Evolutionary conservation across 2,329 filamentous ascomycete genomes (phyloP).

Genomic region (Biscogniauxia sp.): DNA sequence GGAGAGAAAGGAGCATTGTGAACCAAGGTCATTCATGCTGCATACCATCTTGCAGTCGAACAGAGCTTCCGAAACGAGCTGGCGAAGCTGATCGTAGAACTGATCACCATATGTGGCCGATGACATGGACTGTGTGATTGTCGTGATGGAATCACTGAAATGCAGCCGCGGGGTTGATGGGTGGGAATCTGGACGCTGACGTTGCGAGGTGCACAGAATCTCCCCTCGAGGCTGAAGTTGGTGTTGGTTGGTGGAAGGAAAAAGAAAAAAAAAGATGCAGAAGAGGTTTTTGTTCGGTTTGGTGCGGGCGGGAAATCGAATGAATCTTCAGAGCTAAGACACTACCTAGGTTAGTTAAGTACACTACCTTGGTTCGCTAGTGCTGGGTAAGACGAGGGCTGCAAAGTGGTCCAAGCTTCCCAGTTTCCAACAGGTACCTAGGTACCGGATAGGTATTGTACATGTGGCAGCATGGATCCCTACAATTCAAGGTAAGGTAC

Average conservation of each 20-base stretch:
- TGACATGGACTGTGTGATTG: conserved; percentile 15
- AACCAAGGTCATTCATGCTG: background rate
- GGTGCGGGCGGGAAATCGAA: conserved; percentile 13
- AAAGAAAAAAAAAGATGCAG: conserved; percentile 6
- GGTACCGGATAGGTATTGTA: background rate
- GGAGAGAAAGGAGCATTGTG: background rate
- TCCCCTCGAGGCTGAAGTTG: conserved; percentile 7
- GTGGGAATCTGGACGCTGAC: conserved; percentile 4
- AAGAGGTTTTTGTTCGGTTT: conserved; percentile 4
- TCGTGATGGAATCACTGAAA: background rate
- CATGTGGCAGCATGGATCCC: background rate
- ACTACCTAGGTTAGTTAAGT: background rate
- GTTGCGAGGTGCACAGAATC: conserved; percentile 4
- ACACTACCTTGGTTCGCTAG: too few species aligned
- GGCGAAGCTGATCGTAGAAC: conserved; percentile 22
- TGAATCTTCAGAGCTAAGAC: background rate
- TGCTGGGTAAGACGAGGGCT: background rate
- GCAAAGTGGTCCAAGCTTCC: conserved; percentile 16
- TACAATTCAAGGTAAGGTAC: too few species aligned
- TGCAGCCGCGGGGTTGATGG: background rate
- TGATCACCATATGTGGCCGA: conserved; percentile 13
- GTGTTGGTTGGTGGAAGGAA: background rate
- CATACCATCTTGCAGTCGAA: conserved; percentile 26
- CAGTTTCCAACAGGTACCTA: background rate
- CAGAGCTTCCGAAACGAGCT: conserved; percentile 16